Conservation (phyloP, 2,329 filamentous ascomycete genomes). For the Xylaria arbuscula region DNA sequence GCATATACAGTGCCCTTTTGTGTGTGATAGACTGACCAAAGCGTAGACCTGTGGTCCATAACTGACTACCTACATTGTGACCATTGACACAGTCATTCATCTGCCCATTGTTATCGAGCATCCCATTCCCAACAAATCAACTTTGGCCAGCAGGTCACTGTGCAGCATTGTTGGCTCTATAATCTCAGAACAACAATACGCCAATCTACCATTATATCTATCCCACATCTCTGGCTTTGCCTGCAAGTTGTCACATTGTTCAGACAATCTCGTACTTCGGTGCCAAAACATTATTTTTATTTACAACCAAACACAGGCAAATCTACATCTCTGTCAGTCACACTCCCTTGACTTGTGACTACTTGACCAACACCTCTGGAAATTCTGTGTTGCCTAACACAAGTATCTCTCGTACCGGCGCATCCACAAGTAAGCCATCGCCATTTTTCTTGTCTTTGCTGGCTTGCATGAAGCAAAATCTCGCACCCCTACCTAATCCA, state of each 20-base stretch:
- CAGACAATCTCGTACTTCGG: conserved; percentile 17
- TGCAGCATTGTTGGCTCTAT: conserved; percentile 6
- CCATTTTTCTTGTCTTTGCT: conserved; percentile 2
- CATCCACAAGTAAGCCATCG: conserved; percentile 24
- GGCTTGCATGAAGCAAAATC: neutral
- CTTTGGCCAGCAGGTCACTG: conserved; percentile 25
- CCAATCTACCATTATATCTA: conserved; percentile 26
- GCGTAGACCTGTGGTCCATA: conserved; percentile 7
- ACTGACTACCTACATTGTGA: conserved; percentile 7
- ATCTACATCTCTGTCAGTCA: conserved; percentile 13
- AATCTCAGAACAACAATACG: conserved; percentile 12
- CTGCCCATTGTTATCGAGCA: conserved; percentile 24
- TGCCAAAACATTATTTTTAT: conserved; percentile 18
- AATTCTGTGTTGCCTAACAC: neutral
- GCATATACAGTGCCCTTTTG: neutral
- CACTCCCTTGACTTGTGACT: conserved; percentile 3
- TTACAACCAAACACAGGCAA: conserved; percentile 2
- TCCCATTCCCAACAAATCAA: conserved; percentile 19
- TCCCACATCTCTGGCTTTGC: conserved; percentile 1
- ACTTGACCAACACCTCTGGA: neutral
- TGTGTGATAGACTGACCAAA: conserved; percentile 16
- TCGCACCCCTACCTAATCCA: neutral
- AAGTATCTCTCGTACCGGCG: neutral
- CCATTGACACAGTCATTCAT: conserved; percentile 18
- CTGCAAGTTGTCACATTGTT: conserved; percentile 22